Evolutionary conservation across 192 early-diverging fungal genomes (phyloP), one percentile per base, ranked within the genome.

Genomic region (Coemansia sp.): DNA sequence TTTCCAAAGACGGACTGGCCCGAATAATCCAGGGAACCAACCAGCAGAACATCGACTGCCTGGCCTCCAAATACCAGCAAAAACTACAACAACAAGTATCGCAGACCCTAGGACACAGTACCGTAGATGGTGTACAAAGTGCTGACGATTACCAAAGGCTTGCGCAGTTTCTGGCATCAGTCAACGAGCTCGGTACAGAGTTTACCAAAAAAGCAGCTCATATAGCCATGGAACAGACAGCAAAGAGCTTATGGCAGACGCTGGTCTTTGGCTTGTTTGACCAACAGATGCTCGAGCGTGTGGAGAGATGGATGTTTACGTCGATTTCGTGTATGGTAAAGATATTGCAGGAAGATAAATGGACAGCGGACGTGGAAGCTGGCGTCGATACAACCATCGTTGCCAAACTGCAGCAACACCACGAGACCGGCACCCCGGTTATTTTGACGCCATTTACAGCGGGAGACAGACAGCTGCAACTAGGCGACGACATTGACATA

Each of bases 301-400:
- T 76, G 8, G 60, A 76, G 33, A 65, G 70, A 15, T 81, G 79
- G 79, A 22, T 73, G 48, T 61, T 63, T 32, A 5, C 12, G 39
- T 51, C 67, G 20, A 57, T 72, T 9, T 48, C 33, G 28, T 72
- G 67, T 33, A 22, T 81, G 14, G 8, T 72, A 60, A 63, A 48
- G 11, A 33, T 75, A 2, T 63, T 55, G 17, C 33, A 57, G 3
- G 34, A 61, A 37, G 35, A 61, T 12, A 17, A 4, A 5, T 8
- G 9, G 59, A 34, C 18, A 6, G 28, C 9, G 14, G 18, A 3
- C 0, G 35, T 66, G 3, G 41, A 32, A 22, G 32, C 7, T 3
- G 22, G 35, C 12, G 55, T 56, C 22, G 22, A 28, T 28, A 28
- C 0, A 28, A 28, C 22, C 22, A 28, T 28, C 22, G 22, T 28